Percentiles rank a stretch among this genome's conserved stretches.
Conservation (phyloP, 208 protist species). For the Leishmania martiniquensis region DNA sequence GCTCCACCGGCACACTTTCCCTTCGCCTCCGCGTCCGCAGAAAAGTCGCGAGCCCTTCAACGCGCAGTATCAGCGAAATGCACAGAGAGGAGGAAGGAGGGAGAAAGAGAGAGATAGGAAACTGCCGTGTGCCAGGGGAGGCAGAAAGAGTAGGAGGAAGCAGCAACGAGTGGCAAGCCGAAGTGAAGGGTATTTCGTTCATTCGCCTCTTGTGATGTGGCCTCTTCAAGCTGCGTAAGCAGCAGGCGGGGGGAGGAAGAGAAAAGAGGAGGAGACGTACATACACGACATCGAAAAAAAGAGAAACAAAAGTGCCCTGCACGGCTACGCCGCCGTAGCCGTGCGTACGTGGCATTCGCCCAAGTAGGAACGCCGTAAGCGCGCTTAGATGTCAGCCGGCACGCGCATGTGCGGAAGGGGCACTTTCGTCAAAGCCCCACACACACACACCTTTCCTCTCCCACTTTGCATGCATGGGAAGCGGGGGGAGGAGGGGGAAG, state of each 20-base stretch:
- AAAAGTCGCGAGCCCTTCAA: background rate
- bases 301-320: background rate
- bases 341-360: background rate
- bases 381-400: background rate
- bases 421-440: background rate
- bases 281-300: background rate
- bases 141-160: too few relatives aligned
- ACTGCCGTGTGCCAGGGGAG: too few relatives aligned
- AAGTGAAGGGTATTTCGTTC: background rate
- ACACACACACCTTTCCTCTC: too few relatives aligned
- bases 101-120: too few relatives aligned
- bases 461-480: background rate
- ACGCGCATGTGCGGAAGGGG: background rate
- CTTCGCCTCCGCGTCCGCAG: constrained; percentile 9
- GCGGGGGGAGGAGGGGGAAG: background rate
- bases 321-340: background rate
- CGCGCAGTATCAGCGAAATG: background rate
- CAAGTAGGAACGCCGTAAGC: background rate
- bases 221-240: background rate
- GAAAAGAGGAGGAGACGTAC: background rate
- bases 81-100: background rate
- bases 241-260: background rate
- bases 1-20: background rate
- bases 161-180: background rate
- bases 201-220: background rate